Base-by-base conservation (phyloP, 2,329 filamentous ascomycete genomes). In the Laburnicola sp. region DNA sequence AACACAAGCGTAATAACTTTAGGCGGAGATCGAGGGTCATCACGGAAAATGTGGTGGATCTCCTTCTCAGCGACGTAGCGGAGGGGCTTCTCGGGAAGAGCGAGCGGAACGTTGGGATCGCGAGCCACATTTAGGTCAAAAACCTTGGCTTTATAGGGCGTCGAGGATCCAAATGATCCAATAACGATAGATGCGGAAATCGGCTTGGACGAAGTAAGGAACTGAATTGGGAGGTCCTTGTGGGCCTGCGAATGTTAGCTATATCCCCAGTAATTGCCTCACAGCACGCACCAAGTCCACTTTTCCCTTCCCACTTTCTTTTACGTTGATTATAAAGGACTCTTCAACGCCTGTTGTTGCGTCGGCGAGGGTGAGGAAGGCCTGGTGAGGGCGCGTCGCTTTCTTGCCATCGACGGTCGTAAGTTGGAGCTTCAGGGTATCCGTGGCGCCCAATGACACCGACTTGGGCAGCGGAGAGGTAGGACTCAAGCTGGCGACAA, bases 41-140 rank as follows among this genome's bases (percentile, higher is more conserved):
- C 74, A 58, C 85, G 86, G 85, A 97, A 99, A 64, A 88, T 89
- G 78, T 99, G 94, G 77, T 90, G 83, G 70, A 99, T 97, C 75
- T 95, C 88, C 7, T 84, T 78, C 60, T 86, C 84, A 76, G 90
- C 89, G 69, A 88, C 88, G 75, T 96, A 97, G 75, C 93, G 87
- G 59, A 92, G 75, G 7, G 89, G 85, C 61, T 84, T 78, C 63
- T 89, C 82, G 65, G 85, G 82, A 49, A 80, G 74, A 21, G 84
- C 79, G 11, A 83, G 70, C 2, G 88, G 80, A 3, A 78, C 74
- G 64, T 80, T 82, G 45, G 85, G 71, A 67, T 93, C 87, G 48
- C 79, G 79, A 57, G 82, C 75, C 48, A 96, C 74, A 40, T 82
- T 75, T 26, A 97, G 75, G 59, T 89, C 81, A 77, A 97, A 97